Evolutionary conservation across 768 basidiomycete species (phyloP).

Genomic region (Trametes maxima): DNA sequence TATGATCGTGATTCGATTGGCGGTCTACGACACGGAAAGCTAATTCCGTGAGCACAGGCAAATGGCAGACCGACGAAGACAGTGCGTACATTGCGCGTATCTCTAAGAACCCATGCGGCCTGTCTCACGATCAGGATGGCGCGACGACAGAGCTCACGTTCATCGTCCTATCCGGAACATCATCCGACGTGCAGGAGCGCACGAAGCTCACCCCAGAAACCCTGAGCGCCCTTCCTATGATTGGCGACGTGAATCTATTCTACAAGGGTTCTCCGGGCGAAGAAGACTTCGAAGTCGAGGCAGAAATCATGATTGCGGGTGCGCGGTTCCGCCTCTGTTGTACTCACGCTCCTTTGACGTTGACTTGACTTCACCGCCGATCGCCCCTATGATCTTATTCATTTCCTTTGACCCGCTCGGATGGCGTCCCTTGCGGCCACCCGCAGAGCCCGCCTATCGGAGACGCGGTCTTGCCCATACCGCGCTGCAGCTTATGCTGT

Average conservation of each 20-base stretch:
- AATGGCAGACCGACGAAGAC: slow-evolving; percentile 87
- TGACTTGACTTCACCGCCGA: neutral
- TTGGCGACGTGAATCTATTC: slow-evolving; percentile 94
- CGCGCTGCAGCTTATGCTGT: slow-evolving; percentile 65
- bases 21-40: neutral
- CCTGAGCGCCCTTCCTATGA: slow-evolving; percentile 57
- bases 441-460: slow-evolving; percentile 63
- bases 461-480: slow-evolving; percentile 67
- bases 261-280: slow-evolving; percentile 53
- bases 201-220: slow-evolving; percentile 26
- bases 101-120: neutral
- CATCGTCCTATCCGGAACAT: slow-evolving; percentile 67
- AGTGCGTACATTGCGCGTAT: slow-evolving; percentile 46
- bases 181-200: slow-evolving; percentile 1
- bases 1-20: neutral
- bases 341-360: neutral
- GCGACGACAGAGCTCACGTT: slow-evolving; percentile 73
- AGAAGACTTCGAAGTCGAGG: slow-evolving; percentile 67
- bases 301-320: slow-evolving; percentile 95
- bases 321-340: slow-evolving; percentile 6
- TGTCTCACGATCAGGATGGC: slow-evolving; percentile 2
- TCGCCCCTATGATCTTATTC: slow-evolving; percentile 1
- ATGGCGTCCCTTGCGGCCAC: neutral
- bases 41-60: slow-evolving; percentile 46
- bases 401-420: neutral